A percentile compares a stretch with the other conserved stretches of the same genome.
Conservation (phyloP, 768 basidiomycete genomes). For the Xerocomus brunneocitrinus region DNA sequence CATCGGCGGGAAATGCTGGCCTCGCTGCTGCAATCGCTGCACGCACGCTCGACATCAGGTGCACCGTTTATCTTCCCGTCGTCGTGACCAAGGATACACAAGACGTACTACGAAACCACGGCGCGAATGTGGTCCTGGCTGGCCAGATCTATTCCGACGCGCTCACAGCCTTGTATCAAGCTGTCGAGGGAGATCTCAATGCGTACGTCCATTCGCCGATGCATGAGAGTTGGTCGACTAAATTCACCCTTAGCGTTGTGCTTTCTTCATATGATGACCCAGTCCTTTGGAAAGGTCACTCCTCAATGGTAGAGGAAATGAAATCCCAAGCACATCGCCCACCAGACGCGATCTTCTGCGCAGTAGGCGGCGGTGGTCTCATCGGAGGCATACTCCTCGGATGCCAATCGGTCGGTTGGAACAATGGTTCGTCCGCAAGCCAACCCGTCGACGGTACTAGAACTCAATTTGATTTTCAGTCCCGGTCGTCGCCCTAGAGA, state of each 20-base stretch:
- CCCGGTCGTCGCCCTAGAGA: constrained; percentile 42
- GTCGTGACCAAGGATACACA: constrained; percentile 47
- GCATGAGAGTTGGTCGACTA: no score
- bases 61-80: constrained; percentile 42
- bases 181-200: constrained; percentile 35
- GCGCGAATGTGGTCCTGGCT: constrained; percentile 53
- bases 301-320: constrained; percentile 69
- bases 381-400: constrained; percentile 67
- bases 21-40: no score
- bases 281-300: constrained; percentile 70
- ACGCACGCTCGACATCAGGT: no score
- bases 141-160: constrained; percentile 61
- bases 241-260: no score
- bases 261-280: background rate
- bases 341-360: constrained; percentile 73
- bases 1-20: no score
- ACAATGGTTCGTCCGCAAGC: constrained; percentile 46
- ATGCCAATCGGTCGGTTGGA: constrained; percentile 63
- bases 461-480: constrained; percentile 34
- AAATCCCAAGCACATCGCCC: constrained; percentile 45
- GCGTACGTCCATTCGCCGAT: no score
- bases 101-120: constrained; percentile 46
- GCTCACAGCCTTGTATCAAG: constrained; percentile 32
- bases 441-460: background rate
- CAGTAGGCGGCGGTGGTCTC: constrained; percentile 63